Conservation (phyloP, 163 green algal genomes). For the Scenedesmus sp. region DNA sequence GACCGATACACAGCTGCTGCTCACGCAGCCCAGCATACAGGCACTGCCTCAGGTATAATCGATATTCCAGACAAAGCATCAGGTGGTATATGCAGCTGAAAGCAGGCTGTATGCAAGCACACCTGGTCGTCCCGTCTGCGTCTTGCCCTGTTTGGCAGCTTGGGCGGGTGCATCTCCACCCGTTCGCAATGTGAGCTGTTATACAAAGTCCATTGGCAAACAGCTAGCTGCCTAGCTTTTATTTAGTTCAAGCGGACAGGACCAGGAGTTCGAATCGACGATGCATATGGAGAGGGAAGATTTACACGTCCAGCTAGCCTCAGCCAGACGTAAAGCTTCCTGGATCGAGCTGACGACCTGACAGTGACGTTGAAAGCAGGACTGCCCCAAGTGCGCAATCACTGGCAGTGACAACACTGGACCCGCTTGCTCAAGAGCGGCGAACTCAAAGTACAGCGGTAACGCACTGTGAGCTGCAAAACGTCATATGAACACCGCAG, state of each 20-base stretch:
- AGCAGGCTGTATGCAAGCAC: background rate
- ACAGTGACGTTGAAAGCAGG: background rate
- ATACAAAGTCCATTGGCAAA: background rate
- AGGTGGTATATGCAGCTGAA: background rate
- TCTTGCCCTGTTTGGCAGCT: background rate
- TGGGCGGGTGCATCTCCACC: background rate
- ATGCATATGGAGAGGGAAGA: background rate
- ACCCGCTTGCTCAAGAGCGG: background rate
- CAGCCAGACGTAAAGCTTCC: background rate
- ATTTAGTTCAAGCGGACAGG: background rate
- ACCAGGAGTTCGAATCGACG: background rate
- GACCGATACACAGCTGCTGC: conserved; percentile 19
- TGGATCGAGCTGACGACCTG: background rate
- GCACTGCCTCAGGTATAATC: no score
- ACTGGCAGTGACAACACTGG: background rate
- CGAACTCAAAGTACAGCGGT: background rate
- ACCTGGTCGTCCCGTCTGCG: background rate
- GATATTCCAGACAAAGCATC: background rate
- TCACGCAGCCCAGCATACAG: background rate
- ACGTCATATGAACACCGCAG: background rate
- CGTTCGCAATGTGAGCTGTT: background rate
- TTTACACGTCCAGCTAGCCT: background rate
- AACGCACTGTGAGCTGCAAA: no score
- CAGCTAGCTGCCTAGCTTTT: background rate
- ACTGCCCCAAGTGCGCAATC: background rate